phyloP scores from a whole-genome alignment of 768 basidiomycete genomes.

The Dacryopinax primogenitus region DNA sequence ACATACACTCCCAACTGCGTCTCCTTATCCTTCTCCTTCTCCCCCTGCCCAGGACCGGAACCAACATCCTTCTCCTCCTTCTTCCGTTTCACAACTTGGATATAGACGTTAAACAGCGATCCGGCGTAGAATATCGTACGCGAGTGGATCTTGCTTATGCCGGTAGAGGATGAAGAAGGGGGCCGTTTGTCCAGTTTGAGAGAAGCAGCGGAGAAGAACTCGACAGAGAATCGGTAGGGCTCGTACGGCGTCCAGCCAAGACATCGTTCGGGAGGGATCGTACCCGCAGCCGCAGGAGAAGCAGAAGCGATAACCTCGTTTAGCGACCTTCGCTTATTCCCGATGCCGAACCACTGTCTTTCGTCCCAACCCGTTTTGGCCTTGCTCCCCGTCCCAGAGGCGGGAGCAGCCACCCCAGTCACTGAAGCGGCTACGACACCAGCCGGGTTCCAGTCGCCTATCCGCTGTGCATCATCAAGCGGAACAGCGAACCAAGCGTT shows the following conservation, averaged over 20 bases:
- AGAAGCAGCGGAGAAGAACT: constrained; percentile 76
- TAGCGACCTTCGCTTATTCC: neutral
- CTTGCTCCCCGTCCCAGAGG: neutral
- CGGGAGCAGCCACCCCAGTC: constrained; percentile 27
- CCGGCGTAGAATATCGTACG: constrained; percentile 86
- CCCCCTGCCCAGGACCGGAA: constrained; percentile 25
- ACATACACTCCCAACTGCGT: constrained; percentile 78
- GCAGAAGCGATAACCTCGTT: neutral
- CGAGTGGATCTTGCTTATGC: constrained; percentile 40
- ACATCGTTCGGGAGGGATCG: constrained; percentile 31
- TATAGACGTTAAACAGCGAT: constrained; percentile 75
- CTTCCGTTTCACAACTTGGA: constrained; percentile 80
- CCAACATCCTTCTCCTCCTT: constrained; percentile 26
- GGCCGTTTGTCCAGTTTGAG: constrained; percentile 72
- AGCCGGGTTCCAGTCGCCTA: constrained; percentile 48
- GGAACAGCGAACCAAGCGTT: constrained; percentile 52
- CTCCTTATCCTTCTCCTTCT: neutral
- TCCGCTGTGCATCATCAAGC: constrained; percentile 52
- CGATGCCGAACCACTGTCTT: neutral
- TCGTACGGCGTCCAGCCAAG: constrained; percentile 26
- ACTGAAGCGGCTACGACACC: constrained; percentile 26
- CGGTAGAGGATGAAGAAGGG: neutral
- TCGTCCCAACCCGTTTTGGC: constrained; percentile 13
- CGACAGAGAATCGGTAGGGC: constrained; percentile 74
- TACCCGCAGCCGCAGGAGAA: neutral